Conservation (phyloP, 805 yeast species). For the Brettanomyces naardenensis region DNA sequence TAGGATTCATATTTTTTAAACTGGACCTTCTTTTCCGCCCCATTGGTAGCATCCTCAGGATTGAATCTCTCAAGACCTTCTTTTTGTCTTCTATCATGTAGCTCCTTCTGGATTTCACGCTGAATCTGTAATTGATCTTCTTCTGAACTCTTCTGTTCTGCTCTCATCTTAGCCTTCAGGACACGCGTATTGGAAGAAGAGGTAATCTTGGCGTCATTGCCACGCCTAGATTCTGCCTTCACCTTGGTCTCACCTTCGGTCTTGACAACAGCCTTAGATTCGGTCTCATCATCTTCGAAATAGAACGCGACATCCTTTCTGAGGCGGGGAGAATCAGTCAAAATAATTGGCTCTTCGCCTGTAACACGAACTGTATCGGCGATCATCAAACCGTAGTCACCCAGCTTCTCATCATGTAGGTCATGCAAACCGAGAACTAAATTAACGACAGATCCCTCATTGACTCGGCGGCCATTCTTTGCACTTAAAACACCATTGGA, state of each 20-base stretch:
- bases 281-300: conserved; percentile 45
- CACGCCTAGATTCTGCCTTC: conserved; percentile 9
- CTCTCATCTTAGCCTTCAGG: conserved; percentile 69
- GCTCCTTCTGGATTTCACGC: conserved; percentile 71
- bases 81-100: conserved; percentile 79
- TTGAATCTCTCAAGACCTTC: conserved; percentile 80
- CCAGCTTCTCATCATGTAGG: conserved; percentile 43
- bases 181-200: conserved; percentile 49
- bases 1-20: conserved; percentile 93
- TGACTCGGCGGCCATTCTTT: conserved; percentile 60
- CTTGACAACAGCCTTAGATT: conserved; percentile 12
- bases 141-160: conserved; percentile 63
- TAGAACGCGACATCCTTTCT: conserved; percentile 76
- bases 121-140: conserved; percentile 76
- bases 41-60: conserved; percentile 65
- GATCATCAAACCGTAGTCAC: conserved; percentile 61
- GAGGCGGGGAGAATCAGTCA: conserved; percentile 68
- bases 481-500: conserved; percentile 62
- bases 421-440: conserved; percentile 72
- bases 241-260: conserved; percentile 3
- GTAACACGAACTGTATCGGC: conserved; percentile 77
- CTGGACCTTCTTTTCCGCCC: conserved; percentile 55
- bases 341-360: conserved; percentile 48
- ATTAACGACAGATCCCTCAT: conserved; percentile 68
- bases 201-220: conserved; percentile 16